phyloP scores from a whole-genome alignment of 1,139 yeast species.

The Blastobotrys capitulatus region DNA sequence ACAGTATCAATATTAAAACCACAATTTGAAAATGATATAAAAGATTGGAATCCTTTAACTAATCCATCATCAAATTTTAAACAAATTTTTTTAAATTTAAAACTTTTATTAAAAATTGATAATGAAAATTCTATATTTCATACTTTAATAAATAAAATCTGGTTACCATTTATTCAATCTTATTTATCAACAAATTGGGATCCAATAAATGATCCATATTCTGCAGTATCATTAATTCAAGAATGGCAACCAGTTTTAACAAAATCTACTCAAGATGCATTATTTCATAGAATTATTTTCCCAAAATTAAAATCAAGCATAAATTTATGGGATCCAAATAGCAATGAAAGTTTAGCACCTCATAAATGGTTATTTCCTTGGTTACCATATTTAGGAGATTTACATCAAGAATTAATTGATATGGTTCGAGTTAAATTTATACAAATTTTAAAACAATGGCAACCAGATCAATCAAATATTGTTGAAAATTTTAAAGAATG shows the following conservation, averaged over 20 bases:
- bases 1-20: slow-evolving; percentile 33
- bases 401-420: slow-evolving; percentile 21
- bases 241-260: slow-evolving; percentile 43
- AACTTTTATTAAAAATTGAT: slow-evolving; percentile 19
- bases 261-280: slow-evolving; percentile 28
- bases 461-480: slow-evolving; percentile 22
- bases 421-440: slow-evolving; percentile 33
- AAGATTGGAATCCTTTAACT: slow-evolving; percentile 37
- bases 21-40: slow-evolving; percentile 23
- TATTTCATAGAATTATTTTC: slow-evolving; percentile 30
- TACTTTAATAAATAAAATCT: slow-evolving; percentile 32
- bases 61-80: slow-evolving; percentile 22
- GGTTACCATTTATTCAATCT: slow-evolving; percentile 34
- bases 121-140: slow-evolving; percentile 29
- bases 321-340: slow-evolving; percentile 35
- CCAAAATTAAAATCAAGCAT: slow-evolving; percentile 38
- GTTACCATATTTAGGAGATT: slow-evolving; percentile 35
- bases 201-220: slow-evolving; percentile 26
- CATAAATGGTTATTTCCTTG: slow-evolving; percentile 44
- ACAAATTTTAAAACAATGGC: slow-evolving; percentile 34
- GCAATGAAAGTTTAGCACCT: slow-evolving; percentile 22
- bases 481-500: slow-evolving; percentile 35
- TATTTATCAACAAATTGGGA: slow-evolving; percentile 35
- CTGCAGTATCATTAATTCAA: slow-evolving; percentile 32
- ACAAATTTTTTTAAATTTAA: slow-evolving; percentile 29